A percentile compares a stretch with the other conserved stretches of the same genome.
Conservation (phyloP, 164 flowering plant species). For the Magnolia changhungtana region DNA sequence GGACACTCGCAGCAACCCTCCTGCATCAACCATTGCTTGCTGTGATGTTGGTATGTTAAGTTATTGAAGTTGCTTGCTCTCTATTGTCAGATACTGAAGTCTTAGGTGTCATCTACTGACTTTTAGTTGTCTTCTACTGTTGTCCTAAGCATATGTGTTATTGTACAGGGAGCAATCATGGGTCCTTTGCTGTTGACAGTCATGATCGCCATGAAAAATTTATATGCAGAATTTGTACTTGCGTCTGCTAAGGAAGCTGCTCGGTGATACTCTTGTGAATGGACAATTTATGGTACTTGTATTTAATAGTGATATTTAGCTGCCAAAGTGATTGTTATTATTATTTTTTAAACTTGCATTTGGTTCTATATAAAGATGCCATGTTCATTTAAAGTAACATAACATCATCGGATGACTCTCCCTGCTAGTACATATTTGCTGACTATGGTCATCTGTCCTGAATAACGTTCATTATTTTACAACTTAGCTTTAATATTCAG, state of each 20-base stretch:
- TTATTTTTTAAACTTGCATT: no score
- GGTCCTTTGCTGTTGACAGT: conserved; percentile 89
- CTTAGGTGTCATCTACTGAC: neutral
- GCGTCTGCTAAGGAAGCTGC: conserved; percentile 42
- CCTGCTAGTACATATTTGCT: neutral
- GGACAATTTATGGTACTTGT: neutral
- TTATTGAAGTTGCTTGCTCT: no score
- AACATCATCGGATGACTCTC: neutral
- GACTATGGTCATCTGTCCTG: neutral
- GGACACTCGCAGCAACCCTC: neutral
- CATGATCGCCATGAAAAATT: conserved; percentile 79
- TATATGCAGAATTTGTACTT: conserved; percentile 85
- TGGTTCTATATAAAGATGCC: neutral
- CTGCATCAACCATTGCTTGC: neutral
- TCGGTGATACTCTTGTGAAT: neutral
- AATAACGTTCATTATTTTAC: neutral
- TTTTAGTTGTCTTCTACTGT: neutral
- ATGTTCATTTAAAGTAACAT: neutral
- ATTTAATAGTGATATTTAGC: neutral
- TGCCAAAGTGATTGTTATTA: neutral
- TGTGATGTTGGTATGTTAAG: neutral
- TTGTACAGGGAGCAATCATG: conserved; percentile 86
- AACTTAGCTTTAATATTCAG: no score
- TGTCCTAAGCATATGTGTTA: neutral
- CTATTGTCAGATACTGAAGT: no score